phyloP scores from a whole-genome alignment of 257 asterid species.

The Solanum pinnatisectum region DNA sequence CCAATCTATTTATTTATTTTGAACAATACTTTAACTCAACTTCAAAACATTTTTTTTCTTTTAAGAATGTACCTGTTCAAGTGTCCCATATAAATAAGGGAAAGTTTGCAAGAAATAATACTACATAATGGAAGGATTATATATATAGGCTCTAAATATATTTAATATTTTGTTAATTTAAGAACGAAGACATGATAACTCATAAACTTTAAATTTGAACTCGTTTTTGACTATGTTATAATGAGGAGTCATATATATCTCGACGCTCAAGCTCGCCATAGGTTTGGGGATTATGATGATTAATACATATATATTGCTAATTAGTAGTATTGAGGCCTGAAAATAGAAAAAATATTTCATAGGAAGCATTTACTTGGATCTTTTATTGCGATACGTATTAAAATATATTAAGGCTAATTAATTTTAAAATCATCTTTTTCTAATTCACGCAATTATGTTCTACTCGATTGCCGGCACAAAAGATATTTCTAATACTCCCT shows the following conservation, averaged over 20 bases:
- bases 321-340: too few relatives aligned
- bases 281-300: neutral
- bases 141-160: neutral
- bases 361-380: too few relatives aligned
- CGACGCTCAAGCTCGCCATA: neutral
- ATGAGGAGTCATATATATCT: neutral
- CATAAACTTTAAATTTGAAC: neutral
- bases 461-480: too few relatives aligned
- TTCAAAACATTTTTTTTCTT: neutral
- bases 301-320: neutral
- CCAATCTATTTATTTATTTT: neutral
- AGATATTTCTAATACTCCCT: too few relatives aligned
- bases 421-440: too few relatives aligned
- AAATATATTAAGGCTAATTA: too few relatives aligned
- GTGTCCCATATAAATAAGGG: neutral
- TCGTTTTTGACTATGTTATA: neutral
- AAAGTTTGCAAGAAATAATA: neutral
- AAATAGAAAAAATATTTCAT: too few relatives aligned
- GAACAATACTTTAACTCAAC: neutral
- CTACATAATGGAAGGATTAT: neutral
- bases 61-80: neutral
- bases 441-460: too few relatives aligned
- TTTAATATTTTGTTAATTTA: neutral
- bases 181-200: fast-evolving
- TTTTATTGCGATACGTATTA: too few relatives aligned